Conservation (phyloP, 2,329 filamentous ascomycete species). For the Lasiodiplodia gonubiensis region DNA sequence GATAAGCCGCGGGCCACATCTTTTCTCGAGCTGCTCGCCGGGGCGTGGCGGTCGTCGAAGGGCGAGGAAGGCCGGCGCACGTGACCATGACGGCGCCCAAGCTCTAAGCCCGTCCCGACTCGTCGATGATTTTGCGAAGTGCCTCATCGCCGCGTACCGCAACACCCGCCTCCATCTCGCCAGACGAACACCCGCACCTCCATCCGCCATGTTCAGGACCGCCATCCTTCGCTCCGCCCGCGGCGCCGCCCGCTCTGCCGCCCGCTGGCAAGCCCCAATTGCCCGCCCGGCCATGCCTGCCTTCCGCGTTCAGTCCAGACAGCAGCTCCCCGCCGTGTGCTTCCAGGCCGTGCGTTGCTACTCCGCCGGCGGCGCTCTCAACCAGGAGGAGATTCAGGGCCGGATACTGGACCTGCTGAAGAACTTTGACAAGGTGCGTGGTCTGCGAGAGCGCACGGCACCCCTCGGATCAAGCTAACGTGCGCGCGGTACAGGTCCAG, state of each 20-base stretch:
- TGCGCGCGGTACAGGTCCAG: slow-evolving; percentile 59
- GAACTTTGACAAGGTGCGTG: slow-evolving; percentile 92
- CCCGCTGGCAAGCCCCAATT: slow-evolving; percentile 54
- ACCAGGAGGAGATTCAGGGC: slow-evolving; percentile 84
- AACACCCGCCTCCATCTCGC: slow-evolving; percentile 33
- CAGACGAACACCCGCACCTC: slow-evolving; percentile 31
- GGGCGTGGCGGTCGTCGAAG: neutral
- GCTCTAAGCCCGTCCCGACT: slow-evolving; percentile 27
- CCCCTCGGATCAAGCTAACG: slow-evolving; percentile 36
- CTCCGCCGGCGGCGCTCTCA: slow-evolving; percentile 78
- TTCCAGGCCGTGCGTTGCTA: slow-evolving; percentile 81
- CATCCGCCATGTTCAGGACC: slow-evolving; percentile 82
- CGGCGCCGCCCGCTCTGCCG: slow-evolving; percentile 51
- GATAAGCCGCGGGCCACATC: neutral
- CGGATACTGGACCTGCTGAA: slow-evolving; percentile 91
- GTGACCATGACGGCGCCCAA: slow-evolving; percentile 28
- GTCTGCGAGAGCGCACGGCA: slow-evolving; percentile 1
- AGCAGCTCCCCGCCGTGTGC: slow-evolving; percentile 66
- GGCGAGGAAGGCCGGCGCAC: slow-evolving; percentile 11
- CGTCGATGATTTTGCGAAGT: slow-evolving; percentile 29
- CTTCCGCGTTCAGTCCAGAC: slow-evolving; percentile 66
- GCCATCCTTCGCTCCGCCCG: slow-evolving; percentile 79
- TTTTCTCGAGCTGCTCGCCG: neutral
- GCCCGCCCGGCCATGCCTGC: slow-evolving; percentile 66
- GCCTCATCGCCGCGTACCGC: slow-evolving; percentile 29